A percentile compares a stretch with the other conserved stretches of the same genome.
phyloP scores from a whole-genome alignment of 305 asterid species.

The Solanum hybrid region DNA sequence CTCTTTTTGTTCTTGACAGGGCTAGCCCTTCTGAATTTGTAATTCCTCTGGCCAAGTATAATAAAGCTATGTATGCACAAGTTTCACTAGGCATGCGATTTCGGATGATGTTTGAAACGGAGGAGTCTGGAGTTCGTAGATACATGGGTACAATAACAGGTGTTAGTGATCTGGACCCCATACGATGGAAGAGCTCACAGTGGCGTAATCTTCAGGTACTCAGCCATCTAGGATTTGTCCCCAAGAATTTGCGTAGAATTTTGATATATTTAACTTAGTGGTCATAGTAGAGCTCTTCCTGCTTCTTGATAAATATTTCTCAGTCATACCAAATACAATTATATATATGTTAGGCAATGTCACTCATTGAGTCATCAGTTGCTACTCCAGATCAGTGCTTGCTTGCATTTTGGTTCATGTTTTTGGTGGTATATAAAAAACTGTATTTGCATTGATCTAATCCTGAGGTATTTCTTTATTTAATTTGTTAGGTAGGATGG shows the following conservation, averaged over 20 bases:
- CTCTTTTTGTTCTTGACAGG: constrained; percentile 28
- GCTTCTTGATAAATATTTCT: neutral
- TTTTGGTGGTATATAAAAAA: neutral
- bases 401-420: neutral
- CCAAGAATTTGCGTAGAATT: neutral
- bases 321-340: neutral
- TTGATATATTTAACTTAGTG: neutral
- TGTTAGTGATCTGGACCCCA: constrained; percentile 70
- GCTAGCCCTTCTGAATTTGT: constrained; percentile 95
- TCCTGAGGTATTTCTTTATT: neutral
- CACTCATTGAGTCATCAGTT: neutral
- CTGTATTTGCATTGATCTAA: neutral
- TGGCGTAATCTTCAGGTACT: constrained; percentile 97
- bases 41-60: constrained; percentile 89
- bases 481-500: constrained; percentile 76
- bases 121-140: constrained; percentile 86
- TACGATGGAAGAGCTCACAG: constrained; percentile 86
- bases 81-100: constrained; percentile 80
- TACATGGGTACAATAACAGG: constrained; percentile 93
- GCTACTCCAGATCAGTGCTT: neutral
- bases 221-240: neutral
- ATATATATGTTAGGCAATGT: neutral
- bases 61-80: constrained; percentile 85
- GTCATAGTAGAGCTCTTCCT: neutral
- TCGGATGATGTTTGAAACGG: constrained; percentile 96